Percentiles rank a stretch among this genome's conserved stretches.
Conservation (phyloP, 345 rosid genomes). For the Hibiscus syriacus region DNA sequence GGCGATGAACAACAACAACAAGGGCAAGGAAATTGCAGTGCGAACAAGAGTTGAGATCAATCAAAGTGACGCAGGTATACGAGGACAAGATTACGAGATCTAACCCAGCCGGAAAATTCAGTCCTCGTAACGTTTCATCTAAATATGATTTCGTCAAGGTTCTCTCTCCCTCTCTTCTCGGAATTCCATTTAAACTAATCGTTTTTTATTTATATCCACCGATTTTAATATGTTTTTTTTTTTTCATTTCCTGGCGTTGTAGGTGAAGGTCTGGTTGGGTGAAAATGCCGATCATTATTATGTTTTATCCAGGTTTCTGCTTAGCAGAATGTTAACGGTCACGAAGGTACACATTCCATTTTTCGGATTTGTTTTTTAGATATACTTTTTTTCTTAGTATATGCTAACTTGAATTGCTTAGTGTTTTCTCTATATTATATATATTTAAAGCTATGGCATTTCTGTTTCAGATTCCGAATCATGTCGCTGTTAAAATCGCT, state of each 20-base stretch:
- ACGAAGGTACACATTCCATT: slow-evolving; percentile 55
- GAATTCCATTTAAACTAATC: too few species aligned
- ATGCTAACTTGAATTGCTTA: not conserved
- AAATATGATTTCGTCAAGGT: slow-evolving; percentile 87
- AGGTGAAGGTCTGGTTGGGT: slow-evolving; percentile 96
- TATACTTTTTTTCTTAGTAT: not conserved
- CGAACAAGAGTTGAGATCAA: not conserved
- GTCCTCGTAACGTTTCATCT: slow-evolving; percentile 65
- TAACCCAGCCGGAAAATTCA: slow-evolving; percentile 36
- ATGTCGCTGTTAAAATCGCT: slow-evolving; percentile 86
- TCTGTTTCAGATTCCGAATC: slow-evolving; percentile 74
- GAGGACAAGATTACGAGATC: slow-evolving; percentile 18
- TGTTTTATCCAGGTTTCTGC: slow-evolving; percentile 85
- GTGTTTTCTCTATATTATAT: not conserved
- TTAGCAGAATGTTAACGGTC: slow-evolving; percentile 92
- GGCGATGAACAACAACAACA: slow-evolving; percentile 10
- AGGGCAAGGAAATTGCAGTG: slow-evolving; percentile 19
- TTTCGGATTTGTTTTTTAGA: too few species aligned
- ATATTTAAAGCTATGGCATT: not conserved
- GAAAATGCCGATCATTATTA: slow-evolving; percentile 94
- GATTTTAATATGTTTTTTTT: too few species aligned
- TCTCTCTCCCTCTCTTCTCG: not conserved
- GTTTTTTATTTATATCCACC: too few species aligned
- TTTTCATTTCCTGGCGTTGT: too few species aligned
- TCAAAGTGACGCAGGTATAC: slow-evolving; percentile 22